Conservation (phyloP, 148 eudicot genomes). For the Persicaria tinctoria region DNA sequence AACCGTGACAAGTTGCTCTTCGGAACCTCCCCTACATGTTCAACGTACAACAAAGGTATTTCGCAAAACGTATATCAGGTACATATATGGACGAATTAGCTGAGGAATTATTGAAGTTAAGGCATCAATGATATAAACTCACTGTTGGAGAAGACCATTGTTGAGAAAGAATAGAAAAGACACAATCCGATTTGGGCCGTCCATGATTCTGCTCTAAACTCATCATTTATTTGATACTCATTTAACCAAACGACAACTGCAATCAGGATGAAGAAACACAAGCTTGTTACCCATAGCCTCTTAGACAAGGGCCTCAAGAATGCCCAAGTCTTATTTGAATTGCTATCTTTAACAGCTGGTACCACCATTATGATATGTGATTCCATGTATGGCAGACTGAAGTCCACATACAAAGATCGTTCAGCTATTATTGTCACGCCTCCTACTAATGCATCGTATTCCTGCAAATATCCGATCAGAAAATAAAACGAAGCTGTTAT, state of each 20-base stretch:
- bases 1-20: conserved; percentile 48
- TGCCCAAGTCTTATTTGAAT: conserved; percentile 46
- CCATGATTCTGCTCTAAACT: conserved; percentile 44
- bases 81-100: neutral
- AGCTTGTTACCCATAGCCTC: conserved; percentile 56
- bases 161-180: conserved; percentile 67
- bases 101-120: neutral
- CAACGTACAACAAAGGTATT: too few species aligned
- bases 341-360: conserved; percentile 29
- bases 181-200: conserved; percentile 47
- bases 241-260: conserved; percentile 64
- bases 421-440: conserved; percentile 45
- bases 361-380: conserved; percentile 52
- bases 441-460: conserved; percentile 54
- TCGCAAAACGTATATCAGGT: too few species aligned
- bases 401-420: conserved; percentile 45
- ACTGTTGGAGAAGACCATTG: conserved; percentile 74
- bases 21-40: neutral
- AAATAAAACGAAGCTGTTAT: neutral
- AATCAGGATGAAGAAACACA: conserved; percentile 42
- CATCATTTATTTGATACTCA: conserved; percentile 53
- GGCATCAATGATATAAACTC: conserved; percentile 12
- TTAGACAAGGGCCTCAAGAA: conserved; percentile 53
- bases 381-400: conserved; percentile 54
- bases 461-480: conserved; percentile 20